Evolutionary conservation across 371 early-diverging fungal species (phyloP), one percentile per base, ranked within the genome.

Genomic region (Cladochytrium tenue): DNA sequence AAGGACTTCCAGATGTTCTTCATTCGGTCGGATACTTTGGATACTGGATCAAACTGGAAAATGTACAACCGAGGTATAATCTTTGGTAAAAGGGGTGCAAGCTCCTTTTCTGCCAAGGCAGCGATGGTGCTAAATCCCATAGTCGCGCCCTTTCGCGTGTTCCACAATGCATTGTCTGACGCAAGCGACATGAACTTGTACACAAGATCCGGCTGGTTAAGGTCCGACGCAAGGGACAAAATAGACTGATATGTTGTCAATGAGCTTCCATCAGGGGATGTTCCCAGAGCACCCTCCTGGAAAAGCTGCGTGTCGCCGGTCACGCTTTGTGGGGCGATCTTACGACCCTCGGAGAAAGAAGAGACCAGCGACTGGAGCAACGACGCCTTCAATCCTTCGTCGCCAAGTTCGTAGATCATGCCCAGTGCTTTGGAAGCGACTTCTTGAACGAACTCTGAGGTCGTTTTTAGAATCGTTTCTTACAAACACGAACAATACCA

Each of bases 161-260:
- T 89, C 94, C 94, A 93, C 79, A 92, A 84, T 15, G 92, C 91
- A 64, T 92, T 89, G 69, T 94, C 92, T 35, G 92, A 91, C 0
- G 96, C 96, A 20, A 96, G 81, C 50, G 90, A 89, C 92, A 96
- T 92, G 66, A 96, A 93, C 67, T 92, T 90, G 80, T 95, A 95
- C n/a, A 95, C 92, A 17, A 96, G 81, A 57, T 95, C 93, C 13
- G 97, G 95, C 53, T 94, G 93, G 63, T 93, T 93, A 77, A 96
- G 81, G 56, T 96, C 96, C 17, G 91, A 88, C 0, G 96, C 96
- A 20, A 96, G 79, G 0, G 91, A 90, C 53, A 94, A 85, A 17
- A 96, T 85, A 17, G 89, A 89, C 70, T 76, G 73, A 78, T 94
- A 95, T 2, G 94, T 94, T 0, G 89, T 88, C 61, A 92, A 84